Evolutionary conservation across 1,139 yeast species (phyloP).

Genomic region (Pichia sp.): DNA sequence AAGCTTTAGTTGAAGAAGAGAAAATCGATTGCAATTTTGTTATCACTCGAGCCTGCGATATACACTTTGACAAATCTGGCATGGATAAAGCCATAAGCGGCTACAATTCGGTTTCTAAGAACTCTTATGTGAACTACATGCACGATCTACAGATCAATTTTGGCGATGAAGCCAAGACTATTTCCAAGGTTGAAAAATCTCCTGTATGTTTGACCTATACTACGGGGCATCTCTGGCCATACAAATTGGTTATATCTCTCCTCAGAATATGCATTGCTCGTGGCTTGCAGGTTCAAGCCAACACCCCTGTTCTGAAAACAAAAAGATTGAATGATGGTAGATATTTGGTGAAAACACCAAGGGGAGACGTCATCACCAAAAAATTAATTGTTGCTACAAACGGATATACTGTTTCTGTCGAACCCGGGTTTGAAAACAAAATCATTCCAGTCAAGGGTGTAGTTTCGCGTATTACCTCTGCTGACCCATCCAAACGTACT

Average conservation of each 20-base stretch:
- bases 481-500: conserved; percentile 16
- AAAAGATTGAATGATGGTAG: conserved; percentile 20
- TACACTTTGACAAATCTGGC: conserved; percentile 30
- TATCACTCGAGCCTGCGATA: conserved; percentile 35
- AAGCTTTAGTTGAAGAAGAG: conserved; percentile 31
- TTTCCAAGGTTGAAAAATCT: conserved; percentile 29
- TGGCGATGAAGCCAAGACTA: conserved; percentile 26
- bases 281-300: conserved; percentile 38
- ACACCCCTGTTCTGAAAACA: conserved; percentile 31
- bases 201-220: conserved; percentile 37
- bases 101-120: conserved; percentile 21
- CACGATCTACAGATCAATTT: conserved; percentile 24
- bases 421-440: conserved; percentile 23
- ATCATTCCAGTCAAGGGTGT: conserved; percentile 28
- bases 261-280: conserved; percentile 31
- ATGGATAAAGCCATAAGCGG: conserved; percentile 23
- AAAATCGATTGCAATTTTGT: conserved; percentile 38
- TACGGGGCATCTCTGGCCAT: conserved; percentile 42
- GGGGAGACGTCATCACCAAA: conserved; percentile 33
- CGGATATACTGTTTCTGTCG: conserved; percentile 36
- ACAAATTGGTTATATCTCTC: conserved; percentile 35
- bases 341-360: conserved; percentile 31
- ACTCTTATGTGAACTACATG: conserved; percentile 21
- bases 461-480: conserved; percentile 24
- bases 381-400: conserved; percentile 39